These are phyloP conservation scores for Boletus speciosus DNA, from an alignment of 768 basidiomycete species.

Conservation along the genomic window DNA sequence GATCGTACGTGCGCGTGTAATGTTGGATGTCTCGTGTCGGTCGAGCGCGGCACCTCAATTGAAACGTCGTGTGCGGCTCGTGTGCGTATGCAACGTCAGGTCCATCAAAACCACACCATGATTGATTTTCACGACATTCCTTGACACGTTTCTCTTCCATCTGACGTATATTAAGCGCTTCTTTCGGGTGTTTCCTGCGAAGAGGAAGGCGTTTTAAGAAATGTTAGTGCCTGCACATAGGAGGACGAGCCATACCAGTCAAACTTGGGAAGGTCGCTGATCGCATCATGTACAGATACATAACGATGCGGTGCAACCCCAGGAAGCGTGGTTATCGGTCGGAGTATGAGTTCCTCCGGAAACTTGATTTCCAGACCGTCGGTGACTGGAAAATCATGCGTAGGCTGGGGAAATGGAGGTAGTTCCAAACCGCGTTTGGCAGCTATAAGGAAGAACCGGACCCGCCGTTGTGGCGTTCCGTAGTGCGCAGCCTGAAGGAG, in stretches of 20 bases:
- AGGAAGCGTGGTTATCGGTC: conserved; percentile 41
- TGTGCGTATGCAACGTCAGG: conserved; percentile 31
- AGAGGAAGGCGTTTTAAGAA: background rate
- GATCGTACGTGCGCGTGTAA: conserved; percentile 52
- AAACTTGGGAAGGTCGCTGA: conserved; percentile 66
- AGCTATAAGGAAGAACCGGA: conserved; percentile 50
- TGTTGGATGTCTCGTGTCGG: conserved; percentile 59
- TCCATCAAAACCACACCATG: conserved; percentile 33
- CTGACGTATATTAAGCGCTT: conserved; percentile 5
- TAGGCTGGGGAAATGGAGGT: conserved; percentile 41
- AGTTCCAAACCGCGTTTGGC: conserved; percentile 35
- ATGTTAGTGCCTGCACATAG: background rate
- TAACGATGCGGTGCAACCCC: conserved; percentile 56
- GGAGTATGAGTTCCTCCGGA: conserved; percentile 36
- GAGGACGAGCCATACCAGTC: conserved; percentile 55
- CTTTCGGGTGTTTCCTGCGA: conserved; percentile 25
- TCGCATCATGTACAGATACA: conserved; percentile 69
- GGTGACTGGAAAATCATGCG: conserved; percentile 38
- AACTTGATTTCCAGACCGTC: conserved; percentile 52
- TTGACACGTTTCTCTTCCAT: conserved; percentile 28
- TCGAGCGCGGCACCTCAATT: conserved; percentile 44
- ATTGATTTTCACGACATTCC: conserved; percentile 35
- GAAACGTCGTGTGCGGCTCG: conserved; percentile 39
- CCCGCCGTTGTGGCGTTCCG: conserved; percentile 42
- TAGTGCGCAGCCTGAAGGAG: conserved; percentile 48